Base-by-base conservation (phyloP, 345 rosid genomes). In the Acer saccharum region DNA sequence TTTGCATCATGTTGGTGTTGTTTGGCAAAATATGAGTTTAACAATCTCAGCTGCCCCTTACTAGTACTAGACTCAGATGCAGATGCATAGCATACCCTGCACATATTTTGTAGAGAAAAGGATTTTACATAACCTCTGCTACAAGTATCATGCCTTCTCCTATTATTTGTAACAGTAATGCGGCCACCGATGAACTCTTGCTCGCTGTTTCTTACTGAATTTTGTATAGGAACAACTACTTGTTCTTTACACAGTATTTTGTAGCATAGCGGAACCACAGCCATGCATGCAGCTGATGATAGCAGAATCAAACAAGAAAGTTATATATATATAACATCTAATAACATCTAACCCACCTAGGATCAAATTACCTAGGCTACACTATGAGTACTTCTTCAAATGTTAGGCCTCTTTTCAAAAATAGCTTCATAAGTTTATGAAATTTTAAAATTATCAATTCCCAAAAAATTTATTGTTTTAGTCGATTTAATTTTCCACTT, bases 1-100 rank as follows among this genome's bases (percentile, higher is more conserved):
- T 50, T 39, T 16, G 32, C 39, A n/a, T 74, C 82, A 17, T 69
- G 73, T 32, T 76, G 77, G 61, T 88, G 84, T 43, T 88, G 84
- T 9, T 43, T 92, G 65, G 84, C 83, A 44, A 93, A 90, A 87
- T 95, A 95, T 62, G 95, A 87, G 81, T 95, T 90, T 69, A 95
- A 87, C 62, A 79, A 77, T 68, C 85, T 81, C 68, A 93, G 73
- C 48, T 88, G 90, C 66, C 76, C 69, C 63, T 84, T 83, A 21
- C 68, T 83, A 44, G 65, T 8, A 75, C 79, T 73, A 14, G 76
- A 68, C 75, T 29, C 32, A 29, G 32, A 29, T 29, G 32, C 81
- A 10, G 84, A 80, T 39, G 89, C 78, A 65, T 69, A 78, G 46
- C 78, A 76, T 17, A 78, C 78, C 52, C 61, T 41, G 25, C 75